These are phyloP conservation scores for Lachancea quebecensis DNA, from an alignment of 805 yeast genomes.

Conservation along the genomic window DNA sequence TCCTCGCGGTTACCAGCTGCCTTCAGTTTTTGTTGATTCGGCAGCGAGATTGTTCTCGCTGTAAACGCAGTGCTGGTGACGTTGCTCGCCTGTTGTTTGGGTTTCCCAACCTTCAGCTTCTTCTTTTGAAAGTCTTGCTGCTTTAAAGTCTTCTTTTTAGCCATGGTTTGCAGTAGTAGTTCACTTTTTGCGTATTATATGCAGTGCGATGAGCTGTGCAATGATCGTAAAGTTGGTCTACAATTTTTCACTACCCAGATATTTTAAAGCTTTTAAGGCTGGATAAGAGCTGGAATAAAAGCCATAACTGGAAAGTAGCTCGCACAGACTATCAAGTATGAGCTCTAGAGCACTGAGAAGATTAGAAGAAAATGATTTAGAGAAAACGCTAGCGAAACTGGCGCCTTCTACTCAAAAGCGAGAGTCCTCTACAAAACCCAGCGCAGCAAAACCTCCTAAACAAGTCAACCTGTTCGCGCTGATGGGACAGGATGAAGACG, in stretches of 20 bases:
- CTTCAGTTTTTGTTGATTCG: slow-evolving; percentile 24
- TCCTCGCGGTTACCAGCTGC: slow-evolving; percentile 5
- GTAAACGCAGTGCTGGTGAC: slow-evolving; percentile 81
- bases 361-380: slow-evolving; percentile 24
- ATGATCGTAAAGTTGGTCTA: neutral
- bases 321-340: slow-evolving; percentile 14
- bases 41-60: slow-evolving; percentile 42
- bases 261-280: neutral
- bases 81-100: slow-evolving; percentile 61
- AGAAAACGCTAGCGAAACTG: slow-evolving; percentile 5
- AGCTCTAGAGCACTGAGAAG: slow-evolving; percentile 34
- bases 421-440: slow-evolving; percentile 6
- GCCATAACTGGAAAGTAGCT: neutral
- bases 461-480: slow-evolving; percentile 22
- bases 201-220: slow-evolving; percentile 15
- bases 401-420: neutral
- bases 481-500: slow-evolving; percentile 19
- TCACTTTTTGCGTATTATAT: neutral
- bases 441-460: neutral
- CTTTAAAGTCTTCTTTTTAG: slow-evolving; percentile 35
- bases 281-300: neutral
- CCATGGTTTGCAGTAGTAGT: slow-evolving; percentile 15
- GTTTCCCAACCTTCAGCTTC: slow-evolving; percentile 85
- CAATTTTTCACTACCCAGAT: neutral
- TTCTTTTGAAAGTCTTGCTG: slow-evolving; percentile 48